Percentiles rank a stretch among this genome's conserved stretches.
These are phyloP conservation scores for Trichoderma pleuroti DNA, from an alignment of 2,329 filamentous ascomycete genomes.

Conservation along the genomic window DNA sequence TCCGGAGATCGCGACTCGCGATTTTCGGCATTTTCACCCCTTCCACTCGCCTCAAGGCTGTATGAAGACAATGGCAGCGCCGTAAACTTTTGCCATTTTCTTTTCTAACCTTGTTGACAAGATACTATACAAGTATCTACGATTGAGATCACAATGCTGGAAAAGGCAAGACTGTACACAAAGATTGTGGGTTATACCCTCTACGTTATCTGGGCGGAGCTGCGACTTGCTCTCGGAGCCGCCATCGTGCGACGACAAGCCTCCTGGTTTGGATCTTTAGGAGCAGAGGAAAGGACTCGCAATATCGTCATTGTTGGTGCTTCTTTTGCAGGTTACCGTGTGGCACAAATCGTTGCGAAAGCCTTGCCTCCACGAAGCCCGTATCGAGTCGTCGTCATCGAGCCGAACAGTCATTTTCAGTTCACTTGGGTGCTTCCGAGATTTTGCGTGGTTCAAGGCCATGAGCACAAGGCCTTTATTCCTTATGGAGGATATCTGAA, in stretches of 20 bases:
- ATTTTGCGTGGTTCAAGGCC: constrained; percentile 51
- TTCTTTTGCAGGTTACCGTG: constrained; percentile 54
- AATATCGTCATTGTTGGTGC: constrained; percentile 57
- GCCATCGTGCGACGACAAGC: constrained; percentile 19
- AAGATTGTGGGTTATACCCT: constrained; percentile 30
- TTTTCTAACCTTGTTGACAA: not conserved
- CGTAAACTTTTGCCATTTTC: not conserved
- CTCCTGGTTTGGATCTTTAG: constrained; percentile 19
- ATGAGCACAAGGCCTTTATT: constrained; percentile 58
- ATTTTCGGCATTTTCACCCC: not conserved
- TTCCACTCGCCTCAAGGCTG: not conserved
- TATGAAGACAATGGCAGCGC: not conserved
- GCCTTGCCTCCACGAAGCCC: constrained; percentile 44
- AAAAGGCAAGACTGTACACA: constrained; percentile 30
- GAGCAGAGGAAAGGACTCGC: constrained; percentile 26
- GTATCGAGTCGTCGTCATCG: constrained; percentile 53
- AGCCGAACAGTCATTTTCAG: constrained; percentile 59
- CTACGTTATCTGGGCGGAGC: constrained; percentile 24
- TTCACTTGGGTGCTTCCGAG: constrained; percentile 59
- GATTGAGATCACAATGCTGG: constrained; percentile 24
- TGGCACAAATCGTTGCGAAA: constrained; percentile 45
- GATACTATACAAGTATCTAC: not conserved
- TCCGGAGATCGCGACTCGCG: not conserved
- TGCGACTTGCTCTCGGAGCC: constrained; percentile 22
- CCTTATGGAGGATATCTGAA: constrained; percentile 49